A percentile compares a stretch with the other conserved stretches of the same genome.
phyloP scores from a whole-genome alignment of 805 yeast species.

The Nakazawaea ishiwadae region DNA sequence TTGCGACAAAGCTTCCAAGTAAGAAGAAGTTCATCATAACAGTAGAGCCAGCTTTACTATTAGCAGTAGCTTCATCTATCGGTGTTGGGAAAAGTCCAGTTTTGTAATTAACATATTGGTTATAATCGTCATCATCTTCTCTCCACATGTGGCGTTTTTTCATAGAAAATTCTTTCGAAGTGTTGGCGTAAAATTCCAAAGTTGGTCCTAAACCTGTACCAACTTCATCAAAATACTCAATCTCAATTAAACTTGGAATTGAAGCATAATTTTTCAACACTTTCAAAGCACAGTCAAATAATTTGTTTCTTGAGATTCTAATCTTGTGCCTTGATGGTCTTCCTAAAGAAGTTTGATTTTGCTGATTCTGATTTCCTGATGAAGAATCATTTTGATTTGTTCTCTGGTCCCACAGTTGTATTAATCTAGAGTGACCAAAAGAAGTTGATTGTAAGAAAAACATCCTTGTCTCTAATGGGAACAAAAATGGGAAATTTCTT shows the following conservation, averaged over 20 bases:
- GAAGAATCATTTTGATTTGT: constrained; percentile 29
- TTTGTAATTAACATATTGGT: constrained; percentile 32
- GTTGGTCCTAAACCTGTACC: constrained; percentile 99
- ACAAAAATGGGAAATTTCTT: constrained; percentile 70
- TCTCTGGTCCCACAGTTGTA: constrained; percentile 68
- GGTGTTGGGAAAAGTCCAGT: constrained; percentile 78
- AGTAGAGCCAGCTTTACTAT: constrained; percentile 32
- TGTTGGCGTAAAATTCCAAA: constrained; percentile 80
- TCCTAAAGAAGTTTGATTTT: constrained; percentile 45
- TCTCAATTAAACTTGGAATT: constrained; percentile 77
- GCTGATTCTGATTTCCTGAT: constrained; percentile 21
- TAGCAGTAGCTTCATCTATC: constrained; percentile 22
- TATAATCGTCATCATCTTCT: constrained; percentile 26
- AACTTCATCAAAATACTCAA: constrained; percentile 84
- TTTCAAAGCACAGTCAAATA: constrained; percentile 74
- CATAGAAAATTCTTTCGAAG: constrained; percentile 68
- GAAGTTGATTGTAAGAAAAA: constrained; percentile 82
- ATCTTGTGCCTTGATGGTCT: constrained; percentile 76
- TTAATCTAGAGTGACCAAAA: constrained; percentile 81
- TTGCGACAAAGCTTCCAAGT: constrained; percentile 80
- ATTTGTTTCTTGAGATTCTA: constrained; percentile 62
- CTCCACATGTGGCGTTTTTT: constrained; percentile 69
- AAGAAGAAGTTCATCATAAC: constrained; percentile 51
- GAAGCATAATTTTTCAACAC: constrained; percentile 73
- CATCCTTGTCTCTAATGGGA: constrained; percentile 78